Base-by-base conservation (phyloP, 352 stramenopile species). In the Phytophthora pinifolia region DNA sequence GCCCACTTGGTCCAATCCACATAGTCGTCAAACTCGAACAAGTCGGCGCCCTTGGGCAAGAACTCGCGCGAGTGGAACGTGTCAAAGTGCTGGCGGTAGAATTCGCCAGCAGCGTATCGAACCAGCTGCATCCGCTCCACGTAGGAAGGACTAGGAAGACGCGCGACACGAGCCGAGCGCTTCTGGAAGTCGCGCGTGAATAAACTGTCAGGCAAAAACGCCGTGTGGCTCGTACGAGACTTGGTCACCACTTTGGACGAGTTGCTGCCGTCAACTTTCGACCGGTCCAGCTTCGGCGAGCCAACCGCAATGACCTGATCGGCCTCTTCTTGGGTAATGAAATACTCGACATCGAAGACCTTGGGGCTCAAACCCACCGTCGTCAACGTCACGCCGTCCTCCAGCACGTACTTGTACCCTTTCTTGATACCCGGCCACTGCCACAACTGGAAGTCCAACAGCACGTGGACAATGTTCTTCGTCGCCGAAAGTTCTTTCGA, bases 1-100 rank as follows among this genome's bases (percentile, higher is more conserved):
- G 79, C 80, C 76, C 77, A 90, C n/a, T 61, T 66, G 2, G 69
- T 69, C 84, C 84, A 94, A 4, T 51, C 41, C 36, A 77, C 70
- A 59, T 90, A 92, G 49, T 89, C 79, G 14, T 90, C 72, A 43
- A 76, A 70, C 8, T 33, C 46, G 12, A 56, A 75, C 8, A 69
- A 54, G 15, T 71, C 49, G 7, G 54, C 54, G 5, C 47, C 65
- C 41, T 87, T 88, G 1, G 83, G 83, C 22, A 92, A 22, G 34
- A 92, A 83, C 3, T 92, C 64, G 2, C 72, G 69, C 36, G 80
- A 87, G 57, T 90, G 74, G 46, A 94, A 94, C 34, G 80, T 92
- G 47, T 94, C 84, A 17, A 90, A 72, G 54, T 94, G 84, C 70
- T 89, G 70, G 5, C 83, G 79, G 64, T 92, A 94, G 51, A 94